A percentile compares a stretch with the other conserved stretches of the same genome.
phyloP scores from a whole-genome alignment of 1,284 basidiomycete species.

The Cutaneotrichosporon spelunceum region DNA sequence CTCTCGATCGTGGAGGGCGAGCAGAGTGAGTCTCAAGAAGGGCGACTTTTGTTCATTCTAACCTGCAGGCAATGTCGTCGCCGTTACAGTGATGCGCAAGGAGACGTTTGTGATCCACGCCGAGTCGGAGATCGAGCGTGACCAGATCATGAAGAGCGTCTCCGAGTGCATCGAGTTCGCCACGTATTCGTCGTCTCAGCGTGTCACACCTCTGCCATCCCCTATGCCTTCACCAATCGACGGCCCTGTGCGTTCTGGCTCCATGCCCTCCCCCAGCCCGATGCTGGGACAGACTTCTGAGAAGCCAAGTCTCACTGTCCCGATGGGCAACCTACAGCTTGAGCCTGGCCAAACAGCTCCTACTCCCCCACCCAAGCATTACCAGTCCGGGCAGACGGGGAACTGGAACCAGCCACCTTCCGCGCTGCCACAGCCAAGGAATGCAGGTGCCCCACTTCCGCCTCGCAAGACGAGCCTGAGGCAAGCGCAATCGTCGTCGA shows the following conservation, averaged over 20 bases:
- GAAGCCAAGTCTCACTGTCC: constrained; percentile 21
- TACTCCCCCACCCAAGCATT: constrained; percentile 34
- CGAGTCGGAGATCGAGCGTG: constrained; percentile 62
- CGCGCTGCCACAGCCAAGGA: not conserved
- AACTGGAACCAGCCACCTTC: constrained; percentile 29
- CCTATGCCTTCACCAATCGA: constrained; percentile 5
- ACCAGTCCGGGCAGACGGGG: constrained; percentile 36
- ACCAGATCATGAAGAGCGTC: constrained; percentile 70
- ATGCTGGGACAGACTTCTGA: constrained; percentile 21
- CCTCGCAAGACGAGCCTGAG: constrained; percentile 38
- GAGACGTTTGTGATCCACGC: constrained; percentile 72
- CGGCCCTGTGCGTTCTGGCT: not conserved
- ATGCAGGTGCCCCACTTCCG: constrained; percentile 21
- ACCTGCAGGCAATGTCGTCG: constrained; percentile 63
- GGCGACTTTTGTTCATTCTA: not conserved
- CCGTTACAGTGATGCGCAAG: constrained; percentile 82
- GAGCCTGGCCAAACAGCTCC: constrained; percentile 36
- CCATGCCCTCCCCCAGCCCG: constrained; percentile 35
- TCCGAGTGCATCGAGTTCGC: constrained; percentile 81
- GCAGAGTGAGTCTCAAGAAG: constrained; percentile 41
- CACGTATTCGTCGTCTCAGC: constrained; percentile 44
- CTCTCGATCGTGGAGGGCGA: constrained; percentile 66
- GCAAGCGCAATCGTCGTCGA: not conserved
- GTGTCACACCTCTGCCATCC: not conserved
- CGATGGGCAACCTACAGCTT: constrained; percentile 37